Evolutionary conservation across 345 rosid species (phyloP).

Genomic region (Pelargonium nanum): DNA sequence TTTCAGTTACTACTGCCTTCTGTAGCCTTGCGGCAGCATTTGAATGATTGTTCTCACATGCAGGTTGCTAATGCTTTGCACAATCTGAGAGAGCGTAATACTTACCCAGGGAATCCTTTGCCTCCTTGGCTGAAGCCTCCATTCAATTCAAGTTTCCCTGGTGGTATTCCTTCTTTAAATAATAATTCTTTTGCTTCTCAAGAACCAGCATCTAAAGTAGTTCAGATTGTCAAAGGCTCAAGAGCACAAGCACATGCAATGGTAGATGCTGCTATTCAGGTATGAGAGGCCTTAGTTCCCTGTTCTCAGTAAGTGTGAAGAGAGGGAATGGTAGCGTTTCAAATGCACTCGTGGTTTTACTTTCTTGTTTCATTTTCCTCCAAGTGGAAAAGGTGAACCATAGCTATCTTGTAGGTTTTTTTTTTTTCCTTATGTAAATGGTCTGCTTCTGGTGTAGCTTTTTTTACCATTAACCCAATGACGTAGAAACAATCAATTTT

Average conservation of each 20-base stretch:
- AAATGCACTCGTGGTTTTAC: neutral
- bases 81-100: slow-evolving; percentile 27
- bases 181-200: slow-evolving; percentile 26
- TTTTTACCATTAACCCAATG: too few relatives aligned
- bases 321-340: too few relatives aligned
- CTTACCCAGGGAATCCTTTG: slow-evolving; percentile 20
- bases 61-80: slow-evolving; percentile 51
- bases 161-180: slow-evolving; percentile 20
- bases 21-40: slow-evolving; percentile 5
- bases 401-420: neutral
- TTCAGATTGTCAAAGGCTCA: slow-evolving; percentile 61
- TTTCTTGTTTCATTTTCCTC: neutral
- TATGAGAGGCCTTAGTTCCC: slow-evolving; percentile 11
- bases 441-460: too few relatives aligned
- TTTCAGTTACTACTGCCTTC: slow-evolving; percentile 1
- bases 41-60: slow-evolving; percentile 11
- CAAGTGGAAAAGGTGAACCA: neutral
- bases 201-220: slow-evolving; percentile 56
- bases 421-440: neutral
- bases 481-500: too few relatives aligned
- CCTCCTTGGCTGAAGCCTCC: slow-evolving; percentile 36
- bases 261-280: slow-evolving; percentile 91
- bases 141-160: slow-evolving; percentile 17
- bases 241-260: slow-evolving; percentile 57
- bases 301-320: neutral